Base-by-base conservation (phyloP, 805 yeast species). In the Komagataella ulmi region DNA sequence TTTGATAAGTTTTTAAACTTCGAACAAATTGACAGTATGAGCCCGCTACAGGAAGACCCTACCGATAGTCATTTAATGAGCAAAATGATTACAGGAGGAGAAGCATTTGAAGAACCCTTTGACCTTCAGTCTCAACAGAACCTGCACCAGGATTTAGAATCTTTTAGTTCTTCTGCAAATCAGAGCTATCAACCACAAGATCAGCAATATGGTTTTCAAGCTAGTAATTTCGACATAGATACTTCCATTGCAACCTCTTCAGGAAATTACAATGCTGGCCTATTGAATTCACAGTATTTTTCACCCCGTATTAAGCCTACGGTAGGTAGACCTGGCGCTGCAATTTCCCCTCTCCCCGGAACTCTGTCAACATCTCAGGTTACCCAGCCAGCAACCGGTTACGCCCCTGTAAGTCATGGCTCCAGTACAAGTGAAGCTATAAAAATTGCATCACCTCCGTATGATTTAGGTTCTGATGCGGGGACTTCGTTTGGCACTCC, bases 241-340 rank as follows among this genome's bases (percentile, higher is more conserved):
- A 30, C 40, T 30, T 30, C 40, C 14, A 30, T 30, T 30, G 40
- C 40, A 30, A 14, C 40, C 40, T 30, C 40, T 10, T 30, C 40
- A 5, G 46, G 46, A 44, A 44, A n/a, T n/a, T 19, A 44, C 46
- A 46, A 21, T 23, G 21, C 52, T 23, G 47, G 47, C 17, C 36
- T 24, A 19, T 24, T 52, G 48, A 60, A 57, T 44, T 48, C 61
- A 7, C 59, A 55, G 45, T 62, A 62, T 49, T 59, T 63, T 23
- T 65, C 69, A 17, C 69, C 67, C 1, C 57, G 58, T 17, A 52
- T 63, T 1, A 57, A 57, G 24, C 60, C 65, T 5, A 40, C 55
- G 17, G 45, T 30, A 30, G 40, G 40, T 30, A 30, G 40, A 10
- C 40, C 40, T 30, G 40, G 40, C 6, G 14, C 14, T 30, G 40